phyloP scores from a whole-genome alignment of 805 yeast species.

The Spathaspora passalidarum region DNA sequence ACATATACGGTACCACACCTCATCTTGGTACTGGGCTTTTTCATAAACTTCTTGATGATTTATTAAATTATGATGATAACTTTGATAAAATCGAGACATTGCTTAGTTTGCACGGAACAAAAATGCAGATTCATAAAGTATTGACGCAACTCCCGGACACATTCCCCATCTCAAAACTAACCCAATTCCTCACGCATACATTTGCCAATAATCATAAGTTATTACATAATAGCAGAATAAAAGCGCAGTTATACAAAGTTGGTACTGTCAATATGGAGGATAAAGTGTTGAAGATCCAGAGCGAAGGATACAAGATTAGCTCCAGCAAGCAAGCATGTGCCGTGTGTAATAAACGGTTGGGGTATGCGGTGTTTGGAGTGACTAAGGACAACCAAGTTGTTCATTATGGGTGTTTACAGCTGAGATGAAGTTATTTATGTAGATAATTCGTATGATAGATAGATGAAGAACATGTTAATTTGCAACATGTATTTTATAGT shows the following conservation, averaged over 20 bases:
- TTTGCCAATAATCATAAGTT: slow-evolving; percentile 39
- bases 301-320: slow-evolving; percentile 35
- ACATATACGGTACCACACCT: slow-evolving; percentile 31
- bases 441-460: too few species aligned
- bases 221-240: slow-evolving; percentile 39
- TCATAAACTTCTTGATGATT: slow-evolving; percentile 48
- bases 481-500: too few species aligned
- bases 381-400: slow-evolving; percentile 44
- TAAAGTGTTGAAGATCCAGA: slow-evolving; percentile 35
- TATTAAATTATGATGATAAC: slow-evolving; percentile 37
- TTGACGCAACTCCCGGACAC: slow-evolving; percentile 51
- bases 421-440: background rate
- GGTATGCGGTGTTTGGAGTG: slow-evolving; percentile 51
- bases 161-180: slow-evolving; percentile 44
- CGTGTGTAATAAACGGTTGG: slow-evolving; percentile 57
- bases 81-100: slow-evolving; percentile 39
- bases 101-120: slow-evolving; percentile 42
- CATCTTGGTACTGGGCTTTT: slow-evolving; percentile 43
- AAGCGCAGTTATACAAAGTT: slow-evolving; percentile 51
- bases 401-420: slow-evolving; percentile 53
- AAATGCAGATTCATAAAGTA: slow-evolving; percentile 44
- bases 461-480: too few species aligned
- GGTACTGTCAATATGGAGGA: slow-evolving; percentile 48
- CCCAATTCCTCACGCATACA: slow-evolving; percentile 42
- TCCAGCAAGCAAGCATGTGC: slow-evolving; percentile 47